A percentile compares a stretch with the other conserved stretches of the same genome.
Evolutionary conservation across 2,329 filamentous ascomycete species (phyloP).

Genomic region (Nothopassalora personata): DNA sequence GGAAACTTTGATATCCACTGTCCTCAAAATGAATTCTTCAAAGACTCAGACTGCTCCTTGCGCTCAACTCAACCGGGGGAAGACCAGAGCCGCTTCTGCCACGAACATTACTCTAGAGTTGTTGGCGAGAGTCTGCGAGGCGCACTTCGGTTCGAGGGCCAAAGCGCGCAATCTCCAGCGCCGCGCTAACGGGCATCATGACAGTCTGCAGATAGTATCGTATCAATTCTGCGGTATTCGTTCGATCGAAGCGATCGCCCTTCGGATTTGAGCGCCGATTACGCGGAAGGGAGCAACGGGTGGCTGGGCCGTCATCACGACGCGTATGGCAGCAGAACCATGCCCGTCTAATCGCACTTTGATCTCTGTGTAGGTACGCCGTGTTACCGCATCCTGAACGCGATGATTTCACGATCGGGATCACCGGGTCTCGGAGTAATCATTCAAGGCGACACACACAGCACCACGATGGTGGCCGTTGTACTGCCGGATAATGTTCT

Average conservation of each 20-base stretch:
- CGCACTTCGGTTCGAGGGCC: neutral
- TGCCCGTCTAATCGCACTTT: neutral
- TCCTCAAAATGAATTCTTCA: too few species aligned
- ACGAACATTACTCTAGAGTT: too few species aligned
- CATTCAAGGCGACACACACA: slow-evolving; percentile 88
- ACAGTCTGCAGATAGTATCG: neutral
- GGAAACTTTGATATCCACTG: too few species aligned
- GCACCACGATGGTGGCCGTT: slow-evolving; percentile 90
- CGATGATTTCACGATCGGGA: neutral
- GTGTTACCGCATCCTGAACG: neutral
- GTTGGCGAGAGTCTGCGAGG: neutral
- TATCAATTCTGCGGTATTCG: neutral
- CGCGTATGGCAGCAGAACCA: neutral
- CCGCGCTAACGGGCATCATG: neutral
- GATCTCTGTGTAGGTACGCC: neutral
- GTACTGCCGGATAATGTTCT: slow-evolving; percentile 89
- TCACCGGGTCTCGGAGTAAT: slow-evolving; percentile 42
- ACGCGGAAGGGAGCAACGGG: neutral
- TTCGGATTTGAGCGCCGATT: neutral
- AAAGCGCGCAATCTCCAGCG: neutral
- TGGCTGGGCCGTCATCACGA: neutral
- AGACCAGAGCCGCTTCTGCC: too few species aligned
- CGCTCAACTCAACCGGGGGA: too few species aligned
- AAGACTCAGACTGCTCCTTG: too few species aligned
- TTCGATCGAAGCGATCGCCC: too few species aligned